These are phyloP conservation scores for Malus sieversii DNA, from an alignment of 306 rosid species.

Conservation along the genomic window DNA sequence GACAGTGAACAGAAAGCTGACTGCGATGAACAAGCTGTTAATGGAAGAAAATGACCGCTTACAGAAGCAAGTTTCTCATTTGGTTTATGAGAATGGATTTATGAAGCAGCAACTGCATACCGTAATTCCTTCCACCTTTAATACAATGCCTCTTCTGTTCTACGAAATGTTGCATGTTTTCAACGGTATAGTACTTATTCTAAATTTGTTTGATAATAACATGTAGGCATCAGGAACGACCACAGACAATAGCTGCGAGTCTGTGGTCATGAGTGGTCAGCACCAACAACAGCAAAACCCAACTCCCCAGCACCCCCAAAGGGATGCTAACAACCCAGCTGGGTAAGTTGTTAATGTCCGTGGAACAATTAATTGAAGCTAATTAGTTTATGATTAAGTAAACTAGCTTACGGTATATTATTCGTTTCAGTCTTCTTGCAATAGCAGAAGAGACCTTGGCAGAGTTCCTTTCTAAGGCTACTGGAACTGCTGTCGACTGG, in stretches of 20 bases:
- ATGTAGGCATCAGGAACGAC: slow-evolving; percentile 72
- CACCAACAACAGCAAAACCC: slow-evolving; percentile 92
- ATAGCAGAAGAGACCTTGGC: slow-evolving; percentile 99
- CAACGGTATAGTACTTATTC: neutral
- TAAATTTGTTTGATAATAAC: neutral
- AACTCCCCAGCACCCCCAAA: slow-evolving; percentile 81
- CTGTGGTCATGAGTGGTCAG: slow-evolving; percentile 99
- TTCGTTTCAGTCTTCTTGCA: slow-evolving; percentile 62
- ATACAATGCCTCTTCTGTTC: neutral
- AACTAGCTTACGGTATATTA: neutral
- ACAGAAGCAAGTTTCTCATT: slow-evolving; percentile 94
- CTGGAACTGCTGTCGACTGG: slow-evolving; percentile 99
- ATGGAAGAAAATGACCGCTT: slow-evolving; percentile 99
- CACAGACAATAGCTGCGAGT: slow-evolving; percentile 98
- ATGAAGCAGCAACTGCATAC: slow-evolving; percentile 75
- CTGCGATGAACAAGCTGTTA: slow-evolving; percentile 82
- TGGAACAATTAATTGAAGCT: neutral
- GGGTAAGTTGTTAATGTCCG: slow-evolving; percentile 41
- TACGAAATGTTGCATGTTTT: neutral
- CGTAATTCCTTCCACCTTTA: slow-evolving; percentile 26
- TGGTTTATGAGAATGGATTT: slow-evolving; percentile 87
- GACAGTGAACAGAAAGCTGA: slow-evolving; percentile 78
- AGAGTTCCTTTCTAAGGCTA: slow-evolving; percentile 99
- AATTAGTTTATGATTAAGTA: neutral
- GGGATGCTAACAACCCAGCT: slow-evolving; percentile 99